Evolutionary conservation across 2,329 filamentous ascomycete species (phyloP).

Genomic region (Chrysosporium keratinophilum): DNA sequence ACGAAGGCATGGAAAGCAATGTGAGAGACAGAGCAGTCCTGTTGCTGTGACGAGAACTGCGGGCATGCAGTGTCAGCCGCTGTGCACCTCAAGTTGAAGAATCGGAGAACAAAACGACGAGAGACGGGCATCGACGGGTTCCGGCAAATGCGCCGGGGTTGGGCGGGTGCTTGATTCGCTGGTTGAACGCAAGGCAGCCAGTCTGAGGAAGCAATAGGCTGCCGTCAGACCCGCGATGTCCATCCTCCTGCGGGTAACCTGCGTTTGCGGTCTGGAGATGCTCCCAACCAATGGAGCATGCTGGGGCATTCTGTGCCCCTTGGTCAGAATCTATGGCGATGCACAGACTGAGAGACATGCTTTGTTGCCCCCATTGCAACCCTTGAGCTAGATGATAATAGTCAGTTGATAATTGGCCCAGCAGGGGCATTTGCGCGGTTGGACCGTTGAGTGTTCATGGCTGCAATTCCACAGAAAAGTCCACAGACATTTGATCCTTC

Average conservation of each 20-base stretch:
- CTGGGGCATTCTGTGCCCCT: not conserved
- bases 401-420: too few relatives aligned
- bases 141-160: slow-evolving; percentile 3
- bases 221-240: not conserved
- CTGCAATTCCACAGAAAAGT: too few relatives aligned
- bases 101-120: not conserved
- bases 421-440: too few relatives aligned
- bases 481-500: too few relatives aligned
- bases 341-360: not conserved
- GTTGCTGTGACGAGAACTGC: too few relatives aligned
- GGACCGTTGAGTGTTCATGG: too few relatives aligned
- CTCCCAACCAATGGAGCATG: not conserved
- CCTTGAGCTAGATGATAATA: too few relatives aligned
- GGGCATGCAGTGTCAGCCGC: not conserved
- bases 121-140: not conserved
- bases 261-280: not conserved
- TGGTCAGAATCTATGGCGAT: not conserved
- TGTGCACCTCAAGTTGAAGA: not conserved
- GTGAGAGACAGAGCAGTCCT: not conserved
- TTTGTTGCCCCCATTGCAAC: too few relatives aligned
- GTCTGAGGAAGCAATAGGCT: not conserved
- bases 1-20: not conserved
- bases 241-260: not conserved
- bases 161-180: not conserved
- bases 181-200: slow-evolving; percentile 7